Percentiles rank a stretch among this genome's conserved stretches.
These are phyloP conservation scores for Geotrichum histeridarum DNA, from an alignment of 1,139 yeast species.

Conservation along the genomic window DNA sequence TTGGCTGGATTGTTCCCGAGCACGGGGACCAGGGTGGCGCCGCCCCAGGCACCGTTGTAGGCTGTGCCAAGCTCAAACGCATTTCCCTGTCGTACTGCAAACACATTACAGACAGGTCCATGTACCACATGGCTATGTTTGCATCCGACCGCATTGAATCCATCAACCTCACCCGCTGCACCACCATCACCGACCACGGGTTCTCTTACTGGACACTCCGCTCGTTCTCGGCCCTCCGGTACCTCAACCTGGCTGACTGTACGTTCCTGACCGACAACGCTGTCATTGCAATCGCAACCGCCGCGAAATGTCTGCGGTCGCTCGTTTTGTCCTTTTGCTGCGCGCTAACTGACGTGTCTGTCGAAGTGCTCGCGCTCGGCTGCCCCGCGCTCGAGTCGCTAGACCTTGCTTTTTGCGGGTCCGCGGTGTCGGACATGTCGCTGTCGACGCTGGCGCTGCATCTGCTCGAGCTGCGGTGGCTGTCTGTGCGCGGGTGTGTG, in stretches of 20 bases:
- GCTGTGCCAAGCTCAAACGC: conserved; percentile 53
- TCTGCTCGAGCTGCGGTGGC: conserved; percentile 44
- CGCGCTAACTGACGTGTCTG: conserved; percentile 62
- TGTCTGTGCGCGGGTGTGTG: conserved; percentile 62
- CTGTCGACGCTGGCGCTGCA: conserved; percentile 56
- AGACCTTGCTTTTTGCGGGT: conserved; percentile 69
- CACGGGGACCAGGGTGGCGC: conserved; percentile 7
- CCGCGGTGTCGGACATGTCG: conserved; percentile 72
- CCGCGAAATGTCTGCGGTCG: conserved; percentile 53
- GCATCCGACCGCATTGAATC: conserved; percentile 52
- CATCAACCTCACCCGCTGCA: conserved; percentile 66
- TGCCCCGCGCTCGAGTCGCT: conserved; percentile 52
- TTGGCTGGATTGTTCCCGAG: conserved; percentile 47
- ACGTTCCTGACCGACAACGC: conserved; percentile 66
- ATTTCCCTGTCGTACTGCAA: conserved; percentile 67
- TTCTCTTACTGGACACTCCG: conserved; percentile 58
- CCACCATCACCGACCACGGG: conserved; percentile 71
- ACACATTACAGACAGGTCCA: conserved; percentile 61
- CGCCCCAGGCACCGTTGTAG: conserved; percentile 36
- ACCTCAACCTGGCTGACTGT: conserved; percentile 60
- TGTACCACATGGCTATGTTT: conserved; percentile 58
- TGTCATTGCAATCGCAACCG: conserved; percentile 55
- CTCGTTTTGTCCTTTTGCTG: conserved; percentile 70
- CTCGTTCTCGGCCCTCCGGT: conserved; percentile 50
- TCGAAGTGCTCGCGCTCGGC: conserved; percentile 61